Evolutionary conservation across 139 green algal genomes (phyloP).

Genomic region (Penium margaritaceum): DNA sequence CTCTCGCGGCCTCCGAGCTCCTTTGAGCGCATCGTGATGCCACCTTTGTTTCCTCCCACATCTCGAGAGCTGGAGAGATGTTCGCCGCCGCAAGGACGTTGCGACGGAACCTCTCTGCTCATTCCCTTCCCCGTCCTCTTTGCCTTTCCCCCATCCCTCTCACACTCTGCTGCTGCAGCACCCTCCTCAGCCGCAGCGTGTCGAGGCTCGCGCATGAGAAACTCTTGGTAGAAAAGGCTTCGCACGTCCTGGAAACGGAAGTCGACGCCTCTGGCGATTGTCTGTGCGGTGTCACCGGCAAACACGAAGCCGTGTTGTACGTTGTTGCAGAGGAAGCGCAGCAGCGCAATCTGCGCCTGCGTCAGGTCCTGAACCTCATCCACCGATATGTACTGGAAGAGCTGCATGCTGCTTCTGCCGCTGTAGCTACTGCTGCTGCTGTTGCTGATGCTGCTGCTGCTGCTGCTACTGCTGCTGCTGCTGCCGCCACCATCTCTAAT

Average conservation of each 20-base stretch:
- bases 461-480: too few species aligned
- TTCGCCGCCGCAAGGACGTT: too few species aligned
- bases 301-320: slow-evolving; percentile 64
- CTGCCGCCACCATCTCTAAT: too few species aligned
- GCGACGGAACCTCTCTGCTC: neutral
- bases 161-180: too few species aligned
- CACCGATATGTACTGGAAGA: slow-evolving; percentile 65
- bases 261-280: slow-evolving; percentile 67
- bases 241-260: slow-evolving; percentile 59
- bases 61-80: too few species aligned
- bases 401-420: too few species aligned
- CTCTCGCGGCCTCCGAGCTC: neutral
- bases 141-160: too few species aligned
- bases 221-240: slow-evolving; percentile 20
- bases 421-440: too few species aligned
- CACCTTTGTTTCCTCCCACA: neutral
- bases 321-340: slow-evolving; percentile 61
- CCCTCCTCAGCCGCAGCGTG: neutral
- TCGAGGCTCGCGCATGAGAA: too few species aligned
- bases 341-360: slow-evolving; percentile 60
- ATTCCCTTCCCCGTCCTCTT: too few species aligned
- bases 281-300: slow-evolving; percentile 72
- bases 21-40: too few species aligned
- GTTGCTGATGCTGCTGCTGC: too few species aligned
- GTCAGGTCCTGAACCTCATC: slow-evolving; percentile 81